These are phyloP conservation scores for Sporobolomyces pararoseus DNA, from an alignment of 768 basidiomycete genomes.

Conservation along the genomic window DNA sequence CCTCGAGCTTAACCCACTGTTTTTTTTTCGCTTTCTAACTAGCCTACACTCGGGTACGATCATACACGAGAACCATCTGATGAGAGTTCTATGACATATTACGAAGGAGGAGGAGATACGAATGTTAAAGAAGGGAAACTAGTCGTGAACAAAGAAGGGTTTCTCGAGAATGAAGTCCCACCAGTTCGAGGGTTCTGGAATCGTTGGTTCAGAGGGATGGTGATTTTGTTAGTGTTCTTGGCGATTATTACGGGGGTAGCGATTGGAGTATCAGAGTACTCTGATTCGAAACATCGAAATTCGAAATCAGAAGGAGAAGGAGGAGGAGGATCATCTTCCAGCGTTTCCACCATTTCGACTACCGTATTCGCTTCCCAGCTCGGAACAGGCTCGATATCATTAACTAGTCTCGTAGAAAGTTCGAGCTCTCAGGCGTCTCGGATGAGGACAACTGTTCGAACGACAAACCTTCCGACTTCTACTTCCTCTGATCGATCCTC, in stretches of 20 bases:
- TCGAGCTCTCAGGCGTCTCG: no score
- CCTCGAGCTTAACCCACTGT: no score
- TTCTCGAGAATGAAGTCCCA: neutral
- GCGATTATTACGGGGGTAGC: neutral
- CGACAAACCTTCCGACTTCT: neutral
- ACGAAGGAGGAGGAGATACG: neutral
- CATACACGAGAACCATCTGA: neutral
- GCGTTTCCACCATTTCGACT: neutral
- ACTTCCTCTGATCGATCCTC: no score
- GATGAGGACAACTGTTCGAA: neutral
- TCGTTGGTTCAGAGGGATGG: constrained; percentile 1
- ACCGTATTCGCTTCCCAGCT: no score
- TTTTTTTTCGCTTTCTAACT: neutral
- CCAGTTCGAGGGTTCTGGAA: constrained; percentile 9
- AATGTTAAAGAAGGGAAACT: neutral
- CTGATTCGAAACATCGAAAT: constrained; percentile 4
- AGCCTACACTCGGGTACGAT: neutral
- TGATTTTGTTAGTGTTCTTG: neutral
- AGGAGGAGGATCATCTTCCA: neutral
- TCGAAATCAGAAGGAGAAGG: neutral
- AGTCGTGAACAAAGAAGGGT: neutral
- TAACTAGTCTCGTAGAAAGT: no score
- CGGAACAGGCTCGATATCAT: no score
- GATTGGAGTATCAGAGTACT: constrained; percentile 4
- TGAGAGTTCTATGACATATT: neutral